Evolutionary conservation across 2,329 filamentous ascomycete species (phyloP), one percentile per base, ranked within the genome.

Genomic region (Penicillium sp.): DNA sequence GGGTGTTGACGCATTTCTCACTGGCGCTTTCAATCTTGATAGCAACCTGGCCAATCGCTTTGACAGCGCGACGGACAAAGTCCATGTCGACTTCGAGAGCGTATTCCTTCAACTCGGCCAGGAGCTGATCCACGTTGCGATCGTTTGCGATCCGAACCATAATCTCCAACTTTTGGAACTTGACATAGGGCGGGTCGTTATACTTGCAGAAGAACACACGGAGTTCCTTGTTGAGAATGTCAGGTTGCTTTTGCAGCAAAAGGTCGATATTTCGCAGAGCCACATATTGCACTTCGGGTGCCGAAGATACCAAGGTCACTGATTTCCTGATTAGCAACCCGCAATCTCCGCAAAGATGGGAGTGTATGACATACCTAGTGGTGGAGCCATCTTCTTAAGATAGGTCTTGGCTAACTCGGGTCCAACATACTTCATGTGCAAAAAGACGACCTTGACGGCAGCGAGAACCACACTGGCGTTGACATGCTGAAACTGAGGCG

Each of bases 141-240:
- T 97, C 93, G 80, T 97, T 98, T 64, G 94, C 92, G 88, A 99
- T 98, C 78, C 95, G 89, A 53, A 99, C 94, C 95, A 99, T 98
- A 66, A 98, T 98, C 76, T 99, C 95, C 54, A 99, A 86, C 76
- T 99, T 99, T 75, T 97, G 91, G 63, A 99, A 88, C 79, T 99
- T 99, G 72, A 99, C 89, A 76, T 99, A 99, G 24, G 93, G 93
- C 1, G 95, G 94, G 71, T 99, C 95, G 76, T 98, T 98, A 82
- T 99, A 99, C 81, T 99, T 99, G 89, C 95, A 99, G 82, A 99
- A 99, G 82, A 99, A 99, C 9, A 99, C 95, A 49, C 95, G 88
- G 73, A 99, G 88, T 78, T 99, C 95, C 78, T 98, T 98, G 84
- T 92, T 96, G 10, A 99, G 85, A 59, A 99, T 97, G 69, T 97